Evolutionary conservation across 2,329 filamentous ascomycete species (phyloP).

Genomic region (Penicillium sp.): DNA sequence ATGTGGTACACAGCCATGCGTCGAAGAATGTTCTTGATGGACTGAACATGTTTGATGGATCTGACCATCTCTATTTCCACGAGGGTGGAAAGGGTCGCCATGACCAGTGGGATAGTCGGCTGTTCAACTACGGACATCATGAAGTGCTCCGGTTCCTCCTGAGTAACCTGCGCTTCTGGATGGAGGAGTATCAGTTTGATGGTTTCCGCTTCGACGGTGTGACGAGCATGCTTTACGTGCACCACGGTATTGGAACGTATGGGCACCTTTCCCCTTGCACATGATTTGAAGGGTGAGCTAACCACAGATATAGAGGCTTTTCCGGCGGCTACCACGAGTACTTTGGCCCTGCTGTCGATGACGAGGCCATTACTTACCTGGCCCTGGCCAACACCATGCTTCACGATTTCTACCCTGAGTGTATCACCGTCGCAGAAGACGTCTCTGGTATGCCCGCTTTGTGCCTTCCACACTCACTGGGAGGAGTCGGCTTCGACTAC

Average conservation of each 20-base stretch:
- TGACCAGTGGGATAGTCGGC: conserved; percentile 90
- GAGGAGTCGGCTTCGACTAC: conserved; percentile 96
- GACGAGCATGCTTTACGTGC: conserved; percentile 94
- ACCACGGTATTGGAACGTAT: conserved; percentile 96
- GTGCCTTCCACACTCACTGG: conserved; percentile 79
- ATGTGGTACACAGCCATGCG: conserved; percentile 96
- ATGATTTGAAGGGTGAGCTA: not conserved
- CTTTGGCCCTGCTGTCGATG: conserved; percentile 84
- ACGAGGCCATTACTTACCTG: conserved; percentile 91
- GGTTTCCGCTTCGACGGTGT: conserved; percentile 98
- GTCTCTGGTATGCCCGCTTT: conserved; percentile 99
- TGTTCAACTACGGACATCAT: conserved; percentile 96
- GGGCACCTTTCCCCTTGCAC: conserved; percentile 36
- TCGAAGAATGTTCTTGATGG: conserved; percentile 97
- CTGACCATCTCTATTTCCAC: conserved; percentile 96
- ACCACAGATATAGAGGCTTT: conserved; percentile 66
- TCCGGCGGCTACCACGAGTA: conserved; percentile 98
- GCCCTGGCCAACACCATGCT: conserved; percentile 97
- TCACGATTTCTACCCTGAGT: conserved; percentile 82
- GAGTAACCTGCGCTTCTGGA: conserved; percentile 97
- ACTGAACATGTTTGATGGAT: conserved; percentile 92
- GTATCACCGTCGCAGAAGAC: conserved; percentile 92
- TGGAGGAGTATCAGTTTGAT: conserved; percentile 97
- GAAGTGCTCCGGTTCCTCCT: conserved; percentile 95
- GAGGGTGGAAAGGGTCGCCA: conserved; percentile 80